Base-by-base conservation (phyloP, 1,284 basidiomycete genomes). In the Cryptococcus floricola region DNA sequence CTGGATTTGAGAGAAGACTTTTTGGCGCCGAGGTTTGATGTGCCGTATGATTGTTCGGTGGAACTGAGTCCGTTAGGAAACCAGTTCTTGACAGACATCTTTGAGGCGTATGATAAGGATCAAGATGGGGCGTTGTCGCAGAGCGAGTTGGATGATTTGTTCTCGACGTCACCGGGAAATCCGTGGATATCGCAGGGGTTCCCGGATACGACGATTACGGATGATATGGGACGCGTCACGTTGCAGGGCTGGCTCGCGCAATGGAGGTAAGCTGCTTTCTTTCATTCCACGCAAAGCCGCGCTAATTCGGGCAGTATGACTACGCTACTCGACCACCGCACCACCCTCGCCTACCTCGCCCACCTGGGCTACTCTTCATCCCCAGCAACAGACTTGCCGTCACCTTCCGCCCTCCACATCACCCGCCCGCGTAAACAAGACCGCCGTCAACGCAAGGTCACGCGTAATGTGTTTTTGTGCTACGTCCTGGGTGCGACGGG, bases 221-320 rank as follows among this genome's bases (percentile, higher is more conserved):
- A 94, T 67, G 93, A 95, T 69, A 81, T 85, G 43, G 93, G 91
- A 9, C 85, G 89, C 10, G 90, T 98, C 14, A 98, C 95, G 16
- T 77, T 98, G 49, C 95, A 98, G 77, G 92, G 92, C 7, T 98
- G 95, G 95, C 80, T 98, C 16, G 95, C 95, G 25, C 94, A 98
- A 73, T 98, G 95, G 95, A 96, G 91, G 91, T 91, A 59, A 48
- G 80, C 10, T n/a, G 18, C 5, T 12, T 25, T 16, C 18, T 19
- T 10, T 44, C 23, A 23, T n/a, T 4, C 5, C 10, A 12, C 12
- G n/a, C 42, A 8, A n/a, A 44, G 18, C 10, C 39, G 14, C 16
- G 42, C 18, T 18, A 12, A 19, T 19, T n/a, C 5, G 7, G 4
- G 46, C 27, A 94, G 92, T 72, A 97, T 98, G 94, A 96, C 93